phyloP scores from a whole-genome alignment of 1,139 yeast genomes.

The Pichia sp. region DNA sequence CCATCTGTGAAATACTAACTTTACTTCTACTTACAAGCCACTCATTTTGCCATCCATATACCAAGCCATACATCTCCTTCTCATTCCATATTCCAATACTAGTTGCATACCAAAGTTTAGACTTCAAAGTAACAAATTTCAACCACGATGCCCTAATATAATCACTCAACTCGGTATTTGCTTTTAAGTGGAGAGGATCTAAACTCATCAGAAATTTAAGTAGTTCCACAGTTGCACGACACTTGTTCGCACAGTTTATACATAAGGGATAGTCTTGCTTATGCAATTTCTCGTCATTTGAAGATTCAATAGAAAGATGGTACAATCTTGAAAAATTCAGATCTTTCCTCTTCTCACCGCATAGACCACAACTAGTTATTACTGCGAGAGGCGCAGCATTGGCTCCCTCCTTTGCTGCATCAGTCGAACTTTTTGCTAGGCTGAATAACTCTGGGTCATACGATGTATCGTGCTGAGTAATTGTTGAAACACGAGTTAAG shows the following conservation, averaged over 20 bases:
- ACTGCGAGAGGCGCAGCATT: constrained; percentile 57
- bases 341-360: constrained; percentile 70
- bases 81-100: constrained; percentile 61
- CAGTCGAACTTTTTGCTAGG: constrained; percentile 6
- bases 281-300: constrained; percentile 23
- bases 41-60: constrained; percentile 26
- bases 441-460: constrained; percentile 12
- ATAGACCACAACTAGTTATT: constrained; percentile 66
- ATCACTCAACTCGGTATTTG: constrained; percentile 10
- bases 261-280: constrained; percentile 62
- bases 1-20: background rate
- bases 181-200: constrained; percentile 8
- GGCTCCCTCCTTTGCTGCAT: constrained; percentile 15
- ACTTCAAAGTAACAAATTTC: constrained; percentile 48
- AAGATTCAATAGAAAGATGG: constrained; percentile 40
- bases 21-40: constrained; percentile 15
- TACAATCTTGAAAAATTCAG: constrained; percentile 72
- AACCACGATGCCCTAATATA: constrained; percentile 44
- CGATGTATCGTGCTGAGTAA: constrained; percentile 1
- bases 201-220: constrained; percentile 62
- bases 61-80: constrained; percentile 23
- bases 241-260: constrained; percentile 69
- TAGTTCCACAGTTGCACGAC: constrained; percentile 78
- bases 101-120: constrained; percentile 67
- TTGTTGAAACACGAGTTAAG: constrained; percentile 6